Evolutionary conservation across 2,329 filamentous ascomycete genomes (phyloP), one percentile per base, ranked within the genome.

Genomic region (Paraconiothyrium sp.): DNA sequence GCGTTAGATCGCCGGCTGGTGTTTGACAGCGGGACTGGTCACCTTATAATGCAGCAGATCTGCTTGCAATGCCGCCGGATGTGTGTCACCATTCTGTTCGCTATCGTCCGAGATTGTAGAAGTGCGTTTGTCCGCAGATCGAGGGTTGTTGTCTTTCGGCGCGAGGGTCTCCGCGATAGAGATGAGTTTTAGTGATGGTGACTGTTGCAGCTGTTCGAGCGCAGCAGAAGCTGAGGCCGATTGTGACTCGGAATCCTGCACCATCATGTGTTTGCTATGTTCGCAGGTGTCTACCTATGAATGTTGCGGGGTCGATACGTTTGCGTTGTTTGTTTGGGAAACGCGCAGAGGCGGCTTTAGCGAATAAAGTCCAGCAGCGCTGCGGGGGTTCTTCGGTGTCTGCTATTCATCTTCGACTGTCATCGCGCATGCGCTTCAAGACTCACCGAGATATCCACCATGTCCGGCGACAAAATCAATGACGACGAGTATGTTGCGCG

Each of bases 21-120:
- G 22, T 14, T 51, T 39, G 13, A 37, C 10, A 22, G 41, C 20
- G 16, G 14, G 24, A 5, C 16, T 35, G 54, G 54, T 16, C 74
- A 87, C 87, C 75, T 92, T 93, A 82, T 98, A 97, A 79, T 98
- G 94, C 34, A 86, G 84, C 32, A 98, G 84, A 78, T 98, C 94
- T 32, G 92, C 92, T 66, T 92, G 89, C 8, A 98, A 84, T 20
- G 90, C 90, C 16, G 90, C 87, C 0, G 94, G 76, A 56, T 78
- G 72, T 32, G 93, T 10, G 89, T 92, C 20, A 88, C 87, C 63
- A 86, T 88, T 67, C 90, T 88, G 64, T 89, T 84, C 27, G 86
- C 84, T 63, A 50, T 88, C 88, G 78, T 95, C 92, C 4, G 92
- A 96, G 35, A 84, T 89, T 65, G 90, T 85, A 32, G 79, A 82